Evolutionary conservation across 495 filamentous ascomycete genomes (phyloP).

Genomic region (Astrothelium subdiscretum): DNA sequence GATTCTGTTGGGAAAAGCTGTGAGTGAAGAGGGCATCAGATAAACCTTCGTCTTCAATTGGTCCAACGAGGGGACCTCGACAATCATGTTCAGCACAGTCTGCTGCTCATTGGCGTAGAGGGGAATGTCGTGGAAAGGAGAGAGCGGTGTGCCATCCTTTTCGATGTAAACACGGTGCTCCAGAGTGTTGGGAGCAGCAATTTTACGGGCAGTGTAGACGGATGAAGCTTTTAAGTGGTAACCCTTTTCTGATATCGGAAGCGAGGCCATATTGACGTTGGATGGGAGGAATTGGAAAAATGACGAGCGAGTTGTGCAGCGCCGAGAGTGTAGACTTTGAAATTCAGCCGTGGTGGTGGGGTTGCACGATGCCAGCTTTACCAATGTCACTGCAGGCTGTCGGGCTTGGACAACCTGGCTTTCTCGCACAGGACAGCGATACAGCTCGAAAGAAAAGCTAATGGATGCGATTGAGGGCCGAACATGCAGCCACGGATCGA

Average conservation of each 20-base stretch:
- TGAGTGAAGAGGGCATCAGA: slow-evolving; percentile 4
- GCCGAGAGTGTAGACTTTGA: slow-evolving; percentile 22
- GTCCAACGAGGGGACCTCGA: slow-evolving; percentile 99
- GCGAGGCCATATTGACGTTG: slow-evolving; percentile 33
- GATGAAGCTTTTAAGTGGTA: slow-evolving; percentile 43
- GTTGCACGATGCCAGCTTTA: slow-evolving; percentile 22
- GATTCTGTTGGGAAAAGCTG: neutral
- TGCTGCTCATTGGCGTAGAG: slow-evolving; percentile 91
- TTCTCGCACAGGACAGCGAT: neutral
- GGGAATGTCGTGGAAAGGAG: slow-evolving; percentile 96
- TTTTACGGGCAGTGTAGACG: slow-evolving; percentile 63
- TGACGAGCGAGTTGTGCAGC: slow-evolving; percentile 25
- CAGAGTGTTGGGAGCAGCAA: slow-evolving; percentile 80
- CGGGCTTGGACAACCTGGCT: slow-evolving; percentile 7
- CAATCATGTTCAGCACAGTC: slow-evolving; percentile 96
- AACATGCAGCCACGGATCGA: neutral
- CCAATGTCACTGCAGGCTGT: slow-evolving; percentile 21
- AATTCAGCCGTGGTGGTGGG: neutral
- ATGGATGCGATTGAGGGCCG: neutral
- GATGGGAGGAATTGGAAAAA: slow-evolving; percentile 11
- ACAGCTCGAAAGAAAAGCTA: neutral
- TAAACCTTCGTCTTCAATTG: slow-evolving; percentile 94
- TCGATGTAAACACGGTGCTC: slow-evolving; percentile 97
- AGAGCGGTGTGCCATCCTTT: slow-evolving; percentile 88
- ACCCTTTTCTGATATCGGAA: slow-evolving; percentile 22